These are phyloP conservation scores for Saccharomyces pastorianus DNA, from an alignment of 1,139 yeast species.

Conservation along the genomic window DNA sequence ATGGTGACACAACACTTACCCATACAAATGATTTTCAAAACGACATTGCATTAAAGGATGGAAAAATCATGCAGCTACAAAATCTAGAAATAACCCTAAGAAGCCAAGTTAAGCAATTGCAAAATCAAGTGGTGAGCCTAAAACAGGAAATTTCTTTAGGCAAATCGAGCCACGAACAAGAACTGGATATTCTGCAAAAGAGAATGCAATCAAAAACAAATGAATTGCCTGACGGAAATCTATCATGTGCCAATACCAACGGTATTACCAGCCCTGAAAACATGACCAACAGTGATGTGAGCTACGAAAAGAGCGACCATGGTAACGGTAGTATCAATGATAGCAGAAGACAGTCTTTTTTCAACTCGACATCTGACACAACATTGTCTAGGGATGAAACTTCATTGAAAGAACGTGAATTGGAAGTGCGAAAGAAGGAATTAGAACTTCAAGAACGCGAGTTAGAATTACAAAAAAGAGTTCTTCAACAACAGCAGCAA, in stretches of 20 bases:
- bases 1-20: slow-evolving; percentile 13
- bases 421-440: slow-evolving; percentile 39
- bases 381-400: slow-evolving; percentile 7
- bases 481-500: slow-evolving; percentile 17
- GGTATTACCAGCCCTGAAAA: neutral
- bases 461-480: slow-evolving; percentile 29
- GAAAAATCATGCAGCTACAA: neutral
- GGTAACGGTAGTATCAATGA: neutral
- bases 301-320: neutral
- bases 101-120: neutral
- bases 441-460: slow-evolving; percentile 37
- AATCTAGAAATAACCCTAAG: neutral
- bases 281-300: neutral
- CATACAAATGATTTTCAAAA: neutral
- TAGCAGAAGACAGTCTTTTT: neutral
- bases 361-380: neutral
- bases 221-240: neutral
- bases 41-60: neutral
- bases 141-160: neutral
- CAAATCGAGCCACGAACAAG: neutral
- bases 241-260: neutral
- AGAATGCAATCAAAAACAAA: neutral
- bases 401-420: slow-evolving; percentile 27
- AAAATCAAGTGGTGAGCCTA: neutral
- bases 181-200: neutral